Evolutionary conservation across 2,329 filamentous ascomycete species (phyloP).

Genomic region (Calonectria honghensis): DNA sequence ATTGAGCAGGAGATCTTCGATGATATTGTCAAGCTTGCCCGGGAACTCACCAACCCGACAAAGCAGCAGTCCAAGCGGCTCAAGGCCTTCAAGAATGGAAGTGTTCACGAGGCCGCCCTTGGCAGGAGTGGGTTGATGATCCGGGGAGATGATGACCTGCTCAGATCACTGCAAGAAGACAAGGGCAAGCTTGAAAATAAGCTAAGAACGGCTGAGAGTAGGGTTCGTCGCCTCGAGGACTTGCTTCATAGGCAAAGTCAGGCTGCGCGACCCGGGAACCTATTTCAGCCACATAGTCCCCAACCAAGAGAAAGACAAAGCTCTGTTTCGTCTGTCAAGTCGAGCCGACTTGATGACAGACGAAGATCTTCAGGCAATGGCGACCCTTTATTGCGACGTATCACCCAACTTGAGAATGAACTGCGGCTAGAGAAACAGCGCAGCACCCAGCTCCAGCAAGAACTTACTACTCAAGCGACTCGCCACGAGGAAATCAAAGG

Average conservation of each 20-base stretch:
- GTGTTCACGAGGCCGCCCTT: slow-evolving; percentile 91
- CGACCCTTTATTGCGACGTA: slow-evolving; percentile 68
- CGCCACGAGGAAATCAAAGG: slow-evolving; percentile 78
- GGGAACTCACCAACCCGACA: slow-evolving; percentile 87
- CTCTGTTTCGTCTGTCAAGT: slow-evolving; percentile 69
- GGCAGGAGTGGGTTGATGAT: slow-evolving; percentile 91
- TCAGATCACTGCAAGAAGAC: slow-evolving; percentile 86
- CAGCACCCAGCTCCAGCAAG: slow-evolving; percentile 80
- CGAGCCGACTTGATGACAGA: slow-evolving; percentile 66
- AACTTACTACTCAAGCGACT: slow-evolving; percentile 75
- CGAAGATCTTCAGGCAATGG: slow-evolving; percentile 68
- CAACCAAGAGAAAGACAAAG: slow-evolving; percentile 70
- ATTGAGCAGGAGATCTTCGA: slow-evolving; percentile 79
- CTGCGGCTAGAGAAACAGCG: slow-evolving; percentile 83
- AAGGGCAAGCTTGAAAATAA: slow-evolving; percentile 84
- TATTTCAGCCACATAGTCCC: slow-evolving; percentile 71
- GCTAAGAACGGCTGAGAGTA: slow-evolving; percentile 88
- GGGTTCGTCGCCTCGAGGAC: slow-evolving; percentile 93
- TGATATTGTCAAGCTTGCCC: slow-evolving; percentile 84
- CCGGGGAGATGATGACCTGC: slow-evolving; percentile 89
- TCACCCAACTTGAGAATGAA: slow-evolving; percentile 84
- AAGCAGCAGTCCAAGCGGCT: slow-evolving; percentile 90
- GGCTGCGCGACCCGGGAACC: slow-evolving; percentile 71
- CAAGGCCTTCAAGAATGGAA: slow-evolving; percentile 97
- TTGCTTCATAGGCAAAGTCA: slow-evolving; percentile 89